Evolutionary conservation across 148 eudicot genomes (phyloP).

Genomic region (Rhododendron vialii): DNA sequence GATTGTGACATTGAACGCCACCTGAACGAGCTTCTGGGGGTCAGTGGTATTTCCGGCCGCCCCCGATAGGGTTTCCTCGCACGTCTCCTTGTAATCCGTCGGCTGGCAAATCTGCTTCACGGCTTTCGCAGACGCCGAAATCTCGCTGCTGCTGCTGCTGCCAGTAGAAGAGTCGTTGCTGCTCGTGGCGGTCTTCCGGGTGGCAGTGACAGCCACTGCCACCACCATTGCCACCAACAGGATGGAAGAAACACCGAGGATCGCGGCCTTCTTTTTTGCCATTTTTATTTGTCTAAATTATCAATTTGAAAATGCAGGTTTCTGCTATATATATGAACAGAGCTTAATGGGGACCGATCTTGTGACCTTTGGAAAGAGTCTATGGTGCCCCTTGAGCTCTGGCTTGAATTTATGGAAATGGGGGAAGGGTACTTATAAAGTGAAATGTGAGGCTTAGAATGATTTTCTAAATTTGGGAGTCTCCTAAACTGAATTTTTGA

Average conservation of each 20-base stretch:
- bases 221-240: constrained; percentile 27
- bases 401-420: not conserved
- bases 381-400: constrained; percentile 1
- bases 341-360: not conserved
- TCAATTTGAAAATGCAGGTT: not conserved
- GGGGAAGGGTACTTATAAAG: not conserved
- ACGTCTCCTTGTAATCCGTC: constrained; percentile 31
- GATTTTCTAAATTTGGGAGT: not conserved
- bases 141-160: not conserved
- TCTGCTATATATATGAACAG: not conserved
- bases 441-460: not conserved
- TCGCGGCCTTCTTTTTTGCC: constrained; percentile 19
- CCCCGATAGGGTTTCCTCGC: constrained; percentile 20
- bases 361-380: not conserved
- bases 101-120: constrained; percentile 30
- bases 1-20: constrained; percentile 26
- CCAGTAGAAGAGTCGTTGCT: not conserved
- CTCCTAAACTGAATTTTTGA: not conserved
- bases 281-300: not conserved
- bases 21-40: constrained; percentile 34
- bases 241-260: constrained; percentile 20
- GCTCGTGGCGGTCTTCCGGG: not conserved
- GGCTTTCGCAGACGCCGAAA: constrained; percentile 22
- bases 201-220: constrained; percentile 13
- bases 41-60: constrained; percentile 24